Percentiles rank a stretch among this genome's conserved stretches.
These are phyloP conservation scores for Colletotrichum tabaci DNA, from an alignment of 2,329 filamentous ascomycete species.

Conservation along the genomic window DNA sequence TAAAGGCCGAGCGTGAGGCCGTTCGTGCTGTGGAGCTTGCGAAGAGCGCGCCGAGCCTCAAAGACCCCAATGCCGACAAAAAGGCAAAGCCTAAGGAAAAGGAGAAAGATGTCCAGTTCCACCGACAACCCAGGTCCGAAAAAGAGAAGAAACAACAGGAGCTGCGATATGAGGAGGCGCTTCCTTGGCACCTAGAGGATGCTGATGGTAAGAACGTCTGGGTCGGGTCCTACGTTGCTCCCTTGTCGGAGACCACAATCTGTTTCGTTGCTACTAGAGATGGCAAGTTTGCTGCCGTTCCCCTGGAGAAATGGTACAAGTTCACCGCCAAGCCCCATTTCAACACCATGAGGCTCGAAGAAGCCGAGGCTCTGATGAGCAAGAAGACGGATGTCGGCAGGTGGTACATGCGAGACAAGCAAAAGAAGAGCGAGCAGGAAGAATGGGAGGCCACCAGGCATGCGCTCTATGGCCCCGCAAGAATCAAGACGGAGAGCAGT, in stretches of 20 bases:
- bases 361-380: constrained; percentile 87
- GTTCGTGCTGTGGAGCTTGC: constrained; percentile 90
- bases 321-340: constrained; percentile 87
- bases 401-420: constrained; percentile 82
- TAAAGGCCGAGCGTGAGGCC: constrained; percentile 84
- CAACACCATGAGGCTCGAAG: constrained; percentile 82
- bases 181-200: constrained; percentile 97
- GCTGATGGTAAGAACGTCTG: constrained; percentile 96
- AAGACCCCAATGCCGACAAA: constrained; percentile 66
- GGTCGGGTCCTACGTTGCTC: constrained; percentile 92
- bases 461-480: constrained; percentile 66
- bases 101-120: constrained; percentile 88
- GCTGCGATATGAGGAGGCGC: constrained; percentile 91
- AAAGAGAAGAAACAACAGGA: constrained; percentile 82
- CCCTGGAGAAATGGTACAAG: constrained; percentile 95
- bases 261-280: constrained; percentile 79
- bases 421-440: constrained; percentile 69
- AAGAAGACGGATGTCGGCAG: constrained; percentile 82
- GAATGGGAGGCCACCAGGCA: constrained; percentile 73
- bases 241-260: constrained; percentile 87
- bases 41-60: constrained; percentile 89
- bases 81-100: constrained; percentile 79
- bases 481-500: constrained; percentile 78
- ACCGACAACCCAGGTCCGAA: constrained; percentile 83
- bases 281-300: constrained; percentile 85